phyloP scores from a whole-genome alignment of 352 stramenopile genomes.

The Phytophthora parvispora region DNA sequence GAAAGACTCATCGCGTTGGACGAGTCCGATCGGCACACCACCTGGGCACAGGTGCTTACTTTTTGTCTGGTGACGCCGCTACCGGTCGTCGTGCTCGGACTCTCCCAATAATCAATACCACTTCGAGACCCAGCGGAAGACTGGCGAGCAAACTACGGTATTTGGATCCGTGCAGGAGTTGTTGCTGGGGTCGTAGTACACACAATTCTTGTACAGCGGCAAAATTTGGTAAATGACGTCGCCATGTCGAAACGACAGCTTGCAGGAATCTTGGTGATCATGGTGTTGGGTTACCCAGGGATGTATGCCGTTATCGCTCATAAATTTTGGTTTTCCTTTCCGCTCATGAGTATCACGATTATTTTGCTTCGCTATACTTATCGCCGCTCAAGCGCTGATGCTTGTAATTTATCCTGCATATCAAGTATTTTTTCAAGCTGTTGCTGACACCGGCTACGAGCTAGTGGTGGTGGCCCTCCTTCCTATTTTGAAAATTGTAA shows the following conservation, averaged over 20 bases:
- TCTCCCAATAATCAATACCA: conserved; percentile 22
- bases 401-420: conserved; percentile 23
- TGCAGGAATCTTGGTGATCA: neutral
- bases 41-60: conserved; percentile 1
- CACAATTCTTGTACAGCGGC: neutral
- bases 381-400: conserved; percentile 9
- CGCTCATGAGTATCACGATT: conserved; percentile 21
- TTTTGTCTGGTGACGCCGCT: conserved; percentile 25
- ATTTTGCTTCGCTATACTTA: conserved; percentile 5
- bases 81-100: conserved; percentile 16
- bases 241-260: conserved; percentile 7
- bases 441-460: conserved; percentile 6
- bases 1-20: conserved; percentile 25
- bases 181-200: neutral
- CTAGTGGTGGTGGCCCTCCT: conserved; percentile 7
- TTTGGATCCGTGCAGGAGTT: conserved; percentile 22
- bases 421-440: conserved; percentile 14
- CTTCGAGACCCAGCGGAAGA: conserved; percentile 24
- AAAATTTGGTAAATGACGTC: conserved; percentile 10
- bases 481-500: conserved; percentile 14
- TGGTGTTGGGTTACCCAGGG: neutral
- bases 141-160: conserved; percentile 21
- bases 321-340: conserved; percentile 20
- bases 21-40: conserved; percentile 16
- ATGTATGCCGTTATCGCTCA: neutral